Evolutionary conservation across 805 yeast genomes (phyloP).

Genomic region (Cyberlindnera mycetangii): DNA sequence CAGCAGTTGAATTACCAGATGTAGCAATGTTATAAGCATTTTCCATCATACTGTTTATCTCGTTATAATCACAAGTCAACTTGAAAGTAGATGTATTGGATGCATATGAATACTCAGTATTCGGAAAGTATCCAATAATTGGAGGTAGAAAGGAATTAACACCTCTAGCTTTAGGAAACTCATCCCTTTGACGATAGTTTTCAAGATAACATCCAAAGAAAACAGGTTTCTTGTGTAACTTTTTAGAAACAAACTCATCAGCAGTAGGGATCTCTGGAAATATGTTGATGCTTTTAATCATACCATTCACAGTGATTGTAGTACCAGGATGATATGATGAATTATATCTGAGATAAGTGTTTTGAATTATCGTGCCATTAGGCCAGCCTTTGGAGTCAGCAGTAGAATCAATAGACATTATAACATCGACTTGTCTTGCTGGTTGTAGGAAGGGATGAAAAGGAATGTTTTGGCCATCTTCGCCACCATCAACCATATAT

Average conservation of each 20-base stretch:
- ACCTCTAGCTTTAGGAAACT: constrained; percentile 12
- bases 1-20: constrained; percentile 36
- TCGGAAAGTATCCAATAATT: constrained; percentile 49
- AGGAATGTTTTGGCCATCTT: constrained; percentile 72
- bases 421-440: constrained; percentile 56
- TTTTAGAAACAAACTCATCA: constrained; percentile 42
- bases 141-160: constrained; percentile 42
- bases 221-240: constrained; percentile 58
- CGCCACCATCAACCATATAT: constrained; percentile 76
- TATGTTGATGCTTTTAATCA: constrained; percentile 36
- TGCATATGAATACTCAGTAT: constrained; percentile 37
- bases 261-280: constrained; percentile 66
- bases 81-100: constrained; percentile 63
- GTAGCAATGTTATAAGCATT: constrained; percentile 56
- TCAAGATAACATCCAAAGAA: constrained; percentile 70
- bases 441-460: constrained; percentile 61
- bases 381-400: constrained; percentile 55
- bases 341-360: constrained; percentile 29
- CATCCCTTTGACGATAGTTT: constrained; percentile 14
- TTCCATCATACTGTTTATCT: constrained; percentile 42
- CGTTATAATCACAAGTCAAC: constrained; percentile 43
- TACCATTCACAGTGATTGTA: constrained; percentile 39
- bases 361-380: constrained; percentile 51
- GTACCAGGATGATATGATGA: constrained; percentile 17
- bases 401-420: constrained; percentile 60